phyloP scores from a whole-genome alignment of 176 grass and related monocot species.

The Otatea glauca region DNA sequence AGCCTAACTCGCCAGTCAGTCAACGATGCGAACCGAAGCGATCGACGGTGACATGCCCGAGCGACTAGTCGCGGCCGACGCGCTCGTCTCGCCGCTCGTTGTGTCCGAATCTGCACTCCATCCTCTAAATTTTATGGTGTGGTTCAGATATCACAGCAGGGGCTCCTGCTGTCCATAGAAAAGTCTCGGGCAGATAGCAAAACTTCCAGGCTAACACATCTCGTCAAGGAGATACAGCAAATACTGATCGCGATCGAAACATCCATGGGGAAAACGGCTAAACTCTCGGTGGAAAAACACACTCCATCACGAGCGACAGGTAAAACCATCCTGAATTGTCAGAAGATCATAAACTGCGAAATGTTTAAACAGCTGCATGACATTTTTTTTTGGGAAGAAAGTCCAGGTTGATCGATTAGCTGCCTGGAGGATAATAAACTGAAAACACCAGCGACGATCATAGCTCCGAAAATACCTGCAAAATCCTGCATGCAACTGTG shows the following conservation, averaged over 20 bases:
- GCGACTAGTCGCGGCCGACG: neutral
- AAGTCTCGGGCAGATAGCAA: neutral
- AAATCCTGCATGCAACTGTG: neutral
- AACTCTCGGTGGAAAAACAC: neutral
- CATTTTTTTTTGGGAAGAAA: neutral
- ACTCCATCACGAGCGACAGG: neutral
- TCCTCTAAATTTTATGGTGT: neutral
- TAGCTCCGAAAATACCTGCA: neutral
- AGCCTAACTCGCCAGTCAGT: conserved; percentile 14
- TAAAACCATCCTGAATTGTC: neutral
- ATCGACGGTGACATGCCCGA: neutral
- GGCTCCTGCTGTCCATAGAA: neutral
- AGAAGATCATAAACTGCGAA: neutral
- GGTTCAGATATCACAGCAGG: neutral
- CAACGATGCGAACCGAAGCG: conserved; percentile 35
- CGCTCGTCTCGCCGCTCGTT: neutral
- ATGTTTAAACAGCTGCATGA: neutral
- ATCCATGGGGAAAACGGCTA: neutral
- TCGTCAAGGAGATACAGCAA: neutral
- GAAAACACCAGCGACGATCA: neutral
- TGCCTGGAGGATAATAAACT: neutral
- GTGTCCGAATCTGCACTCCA: neutral
- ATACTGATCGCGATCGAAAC: neutral
- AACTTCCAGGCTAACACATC: neutral
- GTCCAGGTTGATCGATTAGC: neutral